Evolutionary conservation across 1,284 basidiomycete genomes (phyloP), one percentile per base, ranked within the genome.

Genomic region (Trichosporon faecale): DNA sequence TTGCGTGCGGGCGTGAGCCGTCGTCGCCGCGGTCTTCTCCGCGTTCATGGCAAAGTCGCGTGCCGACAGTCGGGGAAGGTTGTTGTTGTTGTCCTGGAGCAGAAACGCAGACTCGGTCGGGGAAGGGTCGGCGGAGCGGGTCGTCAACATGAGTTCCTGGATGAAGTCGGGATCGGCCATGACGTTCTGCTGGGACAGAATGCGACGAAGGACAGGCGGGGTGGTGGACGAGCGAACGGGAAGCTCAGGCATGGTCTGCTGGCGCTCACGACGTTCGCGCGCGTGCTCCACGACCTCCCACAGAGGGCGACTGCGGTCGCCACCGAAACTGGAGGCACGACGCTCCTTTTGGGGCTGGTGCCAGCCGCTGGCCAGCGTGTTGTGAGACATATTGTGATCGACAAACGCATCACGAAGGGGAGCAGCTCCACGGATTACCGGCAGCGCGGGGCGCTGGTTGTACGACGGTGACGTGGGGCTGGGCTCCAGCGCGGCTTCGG

Each of bases 271-370:
- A 57, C 79, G 72, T 66, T 79, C 77, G 66, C 76, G 78, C 35
- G 79, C 80, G 18, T 74, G 74, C 64, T 80, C 78, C 23, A 79
- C 76, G 18, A 80, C 76, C 37, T 79, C 75, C 80, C 80, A 82
- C 4, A 82, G 72, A 18, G 76, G 74, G 49, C 69, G 76, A 23
- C 71, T 67, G 40, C 69, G 60, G 33, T 33, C 29, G 35, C 65
- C 67, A n/a, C 68, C 71, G 35, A 73, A 69, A 69, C 72, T 73
- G 18, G 29, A 23, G 7, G 67, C 66, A n/a, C 69, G 70, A 44
- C 40, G 44, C 31, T 61, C 57, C 57, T 61, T 61, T 31, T 61
- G 55, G 27, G 55, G 55, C 12, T 27, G 57, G 27, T 61, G 57
- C 57, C 57, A 61, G 27, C 57, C 57, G 49, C 49, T 52, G 49